Evolutionary conservation across 805 yeast genomes (phyloP).

Genomic region (Trichomonascus vanleenenianus): DNA sequence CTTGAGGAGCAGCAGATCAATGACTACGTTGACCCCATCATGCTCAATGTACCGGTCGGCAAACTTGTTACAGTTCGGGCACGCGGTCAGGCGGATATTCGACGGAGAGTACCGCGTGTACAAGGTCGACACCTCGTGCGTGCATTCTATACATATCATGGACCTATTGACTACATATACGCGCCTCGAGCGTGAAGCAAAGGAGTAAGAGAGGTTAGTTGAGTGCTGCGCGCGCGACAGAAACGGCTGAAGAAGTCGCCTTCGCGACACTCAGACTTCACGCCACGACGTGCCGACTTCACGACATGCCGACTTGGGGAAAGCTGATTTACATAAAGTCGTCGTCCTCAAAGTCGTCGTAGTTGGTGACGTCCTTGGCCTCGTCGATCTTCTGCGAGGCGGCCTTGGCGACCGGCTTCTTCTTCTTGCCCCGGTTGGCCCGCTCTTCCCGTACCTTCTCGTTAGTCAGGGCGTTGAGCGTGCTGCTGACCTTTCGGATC

Average conservation of each 20-base stretch:
- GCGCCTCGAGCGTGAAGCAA: no score
- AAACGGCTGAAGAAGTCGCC: no score
- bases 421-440: conserved; percentile 89
- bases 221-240: no score
- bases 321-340: conserved; percentile 38
- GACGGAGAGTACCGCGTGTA: conserved; percentile 68
- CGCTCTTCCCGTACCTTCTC: conserved; percentile 89
- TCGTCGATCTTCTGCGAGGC: conserved; percentile 61
- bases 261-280: no score
- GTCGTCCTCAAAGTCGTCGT: conserved; percentile 36
- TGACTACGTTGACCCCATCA: conserved; percentile 74
- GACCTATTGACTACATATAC: no score
- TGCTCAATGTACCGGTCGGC: conserved; percentile 91
- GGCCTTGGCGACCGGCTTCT: conserved; percentile 76
- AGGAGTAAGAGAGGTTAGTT: no score
- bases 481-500: conserved; percentile 76
- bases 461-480: conserved; percentile 70
- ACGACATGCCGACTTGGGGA: no score
- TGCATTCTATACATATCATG: conserved; percentile 90
- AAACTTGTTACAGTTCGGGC: conserved; percentile 59
- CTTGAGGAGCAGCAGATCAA: conserved; percentile 75
- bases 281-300: no score
- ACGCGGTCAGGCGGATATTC: conserved; percentile 72
- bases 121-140: conserved; percentile 53
- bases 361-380: conserved; percentile 43